Base-by-base conservation (phyloP, 148 eudicot species). In the Chenopodium quinoa region DNA sequence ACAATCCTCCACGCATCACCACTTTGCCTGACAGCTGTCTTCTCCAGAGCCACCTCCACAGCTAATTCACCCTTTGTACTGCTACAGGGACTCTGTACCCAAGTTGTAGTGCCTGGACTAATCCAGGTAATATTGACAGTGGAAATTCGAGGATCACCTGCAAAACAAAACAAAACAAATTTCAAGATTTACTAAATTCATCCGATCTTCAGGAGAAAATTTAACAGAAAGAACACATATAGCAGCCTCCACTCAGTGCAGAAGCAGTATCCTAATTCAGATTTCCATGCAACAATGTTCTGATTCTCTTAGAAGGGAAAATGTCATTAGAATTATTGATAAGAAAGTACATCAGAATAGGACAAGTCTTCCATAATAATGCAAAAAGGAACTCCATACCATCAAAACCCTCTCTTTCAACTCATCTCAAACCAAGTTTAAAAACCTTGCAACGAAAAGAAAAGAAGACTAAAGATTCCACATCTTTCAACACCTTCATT, bases 1-100 rank as follows among this genome's bases (percentile, higher is more conserved):
- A 94, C 91, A 25, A 88, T 83, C 85, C 98, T 89, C 98, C 98
- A 97, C 4, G 98, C 93, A 84, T 97, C 99, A 67, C 98, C 99
- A 54, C 89, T 91, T 80, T 90, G 89, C 83, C 84, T 89, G 8
- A 97, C 93, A 2, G 97, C 90, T 63, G 86, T 80, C 77, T 90
- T 94, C 87, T 97, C 99, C 63, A 97, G 84, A 63, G 90, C 86
- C 20, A 94, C 90, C 62, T 97, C 97, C 76, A 97, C 77, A 47
- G 92, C 98, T 83, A 97, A 80, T 76, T 97, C 99, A 64, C 99
- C 99, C 72, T 88, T 90, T 32, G 76, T 80, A 78, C 52, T 82
- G 82, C 84, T 87, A 32, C 79, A 69, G 71, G 90, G 86, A 83
- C 88, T 88, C 83, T 87, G 85, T 75, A 91, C 90, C 93, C 95